Evolutionary conservation across 768 basidiomycete species (phyloP), one percentile per base, ranked within the genome.

Genomic region (Rhizopogon roseolus): DNA sequence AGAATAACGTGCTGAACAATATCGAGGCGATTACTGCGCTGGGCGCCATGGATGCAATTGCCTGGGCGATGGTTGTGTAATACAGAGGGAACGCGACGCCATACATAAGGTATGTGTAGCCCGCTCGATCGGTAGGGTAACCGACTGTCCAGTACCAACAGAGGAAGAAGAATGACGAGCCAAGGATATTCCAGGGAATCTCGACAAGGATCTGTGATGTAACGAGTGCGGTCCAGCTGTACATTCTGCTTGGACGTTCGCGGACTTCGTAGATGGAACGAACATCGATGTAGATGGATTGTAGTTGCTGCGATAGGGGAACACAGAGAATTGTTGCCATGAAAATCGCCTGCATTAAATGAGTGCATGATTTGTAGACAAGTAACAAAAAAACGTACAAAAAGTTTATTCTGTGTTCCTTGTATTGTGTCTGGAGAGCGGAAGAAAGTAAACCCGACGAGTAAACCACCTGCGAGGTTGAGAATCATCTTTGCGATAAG

Each of bases 211-310:
- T 66, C 58, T 80, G 78, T 0, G 82, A 73, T 0, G 80, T 76
- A n/a, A 82, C 56, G 32, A 84, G 68, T 0, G 81, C 79, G 0
- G 79, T 74, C 84, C 84, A 86, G 58, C 72, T 73, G 64, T 85
- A 87, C 76, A 81, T 85, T 42, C 77, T 71, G 44, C 81, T 81
- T 0, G 84, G 81, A 4, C 80, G 73, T 65, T 88, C 85, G 37
- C 85, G 77, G 49, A 83, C 74, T 58, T 85, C 81, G 57, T 84
- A 86, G 36, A 88, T 68, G 5, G 65, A 72, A 25, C 84, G 78
- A 58, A 76, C 76, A 8, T 69, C 66, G 50, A 87, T 74, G 69
- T 80, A 85, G 36, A 77, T 78, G 8, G 79, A 72, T 62, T 84
- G 84, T 1, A 85, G 69, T 61, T 86, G 84, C 59, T 83, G 81